Evolutionary conservation across 23 red algal genomes (phyloP), one percentile per base, ranked within the genome.

Genomic region (Gracilaria vermiculophylla): DNA sequence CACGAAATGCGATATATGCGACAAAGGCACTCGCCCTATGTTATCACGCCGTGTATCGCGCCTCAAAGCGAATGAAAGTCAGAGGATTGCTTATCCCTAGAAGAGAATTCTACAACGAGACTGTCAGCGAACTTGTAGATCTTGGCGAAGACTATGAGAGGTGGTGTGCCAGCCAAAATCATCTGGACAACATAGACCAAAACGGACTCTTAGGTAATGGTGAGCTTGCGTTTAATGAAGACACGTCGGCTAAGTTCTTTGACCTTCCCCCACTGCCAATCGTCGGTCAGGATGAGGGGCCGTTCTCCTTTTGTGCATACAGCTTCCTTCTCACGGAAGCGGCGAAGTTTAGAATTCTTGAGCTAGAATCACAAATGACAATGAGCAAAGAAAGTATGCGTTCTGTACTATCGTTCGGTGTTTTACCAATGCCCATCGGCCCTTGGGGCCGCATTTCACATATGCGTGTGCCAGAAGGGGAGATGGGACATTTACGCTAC

Each of bases 101-200:
- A n/a, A 53, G 64, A n/a, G 88, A 77, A 35, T 97, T 97, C 60
- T 97, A 97, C 78, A 97, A 97, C 76, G 89, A 90, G 3, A 76
- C 89, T 3, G 88, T 97, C 6, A 91, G 85, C 74, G 87, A 91
- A 50, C 41, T 91, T 28, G 82, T 97, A 34, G 83, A 97, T 67
- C 64, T 97, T 65, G 76, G 80, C 19, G 73, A 92, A n/a, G 94
- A 97, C 57, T 97, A 85, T 47, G 80, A 93, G 55, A 89, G 94
- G 52, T 91, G 87, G 87, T 81, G 64, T 17, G 41, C 45, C 6
- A 57, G 69, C 29, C 48, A 84, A n/a, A 56, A 78, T 57, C 61
- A 74, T 77, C 13, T 79, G 76, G 76, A 79, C 53, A 73, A 73
- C 67, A 73, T 73, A 45, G 67, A 40, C 33, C 67, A 73, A 28